These are phyloP conservation scores for Ceratonia siliqua DNA, from an alignment of 306 rosid species.

Conservation along the genomic window DNA sequence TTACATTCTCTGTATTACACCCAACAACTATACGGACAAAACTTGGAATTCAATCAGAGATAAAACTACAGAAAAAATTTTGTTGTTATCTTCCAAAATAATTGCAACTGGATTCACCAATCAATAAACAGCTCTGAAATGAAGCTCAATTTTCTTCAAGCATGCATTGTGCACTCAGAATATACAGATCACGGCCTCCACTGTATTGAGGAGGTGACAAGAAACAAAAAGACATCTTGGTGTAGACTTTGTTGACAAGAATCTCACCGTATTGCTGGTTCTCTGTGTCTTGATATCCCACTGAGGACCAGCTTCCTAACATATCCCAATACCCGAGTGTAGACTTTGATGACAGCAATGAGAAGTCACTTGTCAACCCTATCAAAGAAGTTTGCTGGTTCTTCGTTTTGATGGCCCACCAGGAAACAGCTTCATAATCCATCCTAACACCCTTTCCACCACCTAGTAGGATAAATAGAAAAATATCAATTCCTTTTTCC, in stretches of 20 bases:
- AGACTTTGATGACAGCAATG: conserved; percentile 32
- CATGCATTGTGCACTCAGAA: conserved; percentile 57
- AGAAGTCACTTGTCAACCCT: conserved; percentile 26
- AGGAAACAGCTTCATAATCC: conserved; percentile 98
- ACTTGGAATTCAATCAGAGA: conserved; percentile 39
- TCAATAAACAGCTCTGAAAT: conserved; percentile 46
- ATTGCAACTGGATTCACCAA: conserved; percentile 44
- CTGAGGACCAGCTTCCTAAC: conserved; percentile 62
- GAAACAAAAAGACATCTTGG: conserved; percentile 39
- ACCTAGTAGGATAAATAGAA: conserved; percentile 56
- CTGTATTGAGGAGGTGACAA: conserved; percentile 33
- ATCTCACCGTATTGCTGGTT: conserved; percentile 45
- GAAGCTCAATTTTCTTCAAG: conserved; percentile 46
- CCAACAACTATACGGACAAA: conserved; percentile 41
- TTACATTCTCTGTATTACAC: conserved; percentile 32
- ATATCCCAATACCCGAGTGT: conserved; percentile 55
- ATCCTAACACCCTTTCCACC: conserved; percentile 95
- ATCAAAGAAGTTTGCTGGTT: conserved; percentile 88
- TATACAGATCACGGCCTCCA: conserved; percentile 65
- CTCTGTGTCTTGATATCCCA: conserved; percentile 56
- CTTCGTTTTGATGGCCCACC: conserved; percentile 91
- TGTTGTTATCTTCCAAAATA: conserved; percentile 51
- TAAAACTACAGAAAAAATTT: conserved; percentile 29
- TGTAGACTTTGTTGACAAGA: conserved; percentile 22
- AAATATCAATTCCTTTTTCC: conserved; percentile 19